These are phyloP conservation scores for Cryoendolithus antarcticus DNA, from an alignment of 2,329 filamentous ascomycete genomes.

Conservation along the genomic window DNA sequence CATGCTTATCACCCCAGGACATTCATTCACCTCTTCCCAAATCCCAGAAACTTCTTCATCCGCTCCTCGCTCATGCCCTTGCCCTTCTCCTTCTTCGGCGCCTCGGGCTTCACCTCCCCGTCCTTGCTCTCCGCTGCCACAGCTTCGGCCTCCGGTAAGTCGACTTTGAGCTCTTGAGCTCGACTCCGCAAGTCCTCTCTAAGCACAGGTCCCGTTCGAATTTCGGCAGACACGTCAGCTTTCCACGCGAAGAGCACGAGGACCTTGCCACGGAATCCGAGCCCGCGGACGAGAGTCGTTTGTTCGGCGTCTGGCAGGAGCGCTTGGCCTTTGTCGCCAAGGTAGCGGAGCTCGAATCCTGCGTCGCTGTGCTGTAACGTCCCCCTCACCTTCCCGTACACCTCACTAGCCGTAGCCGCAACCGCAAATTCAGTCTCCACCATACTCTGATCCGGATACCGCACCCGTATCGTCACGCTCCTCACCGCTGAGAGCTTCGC, in stretches of 20 bases:
- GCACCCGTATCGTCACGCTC: constrained; percentile 62
- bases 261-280: constrained; percentile 58
- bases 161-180: constrained; percentile 56
- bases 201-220: constrained; percentile 47
- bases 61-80: constrained; percentile 25
- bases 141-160: constrained; percentile 28
- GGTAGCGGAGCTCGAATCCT: constrained; percentile 61
- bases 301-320: constrained; percentile 12
- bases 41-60: constrained; percentile 59
- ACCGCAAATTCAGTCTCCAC: constrained; percentile 60
- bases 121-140: constrained; percentile 6
- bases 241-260: constrained; percentile 69
- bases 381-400: constrained; percentile 63
- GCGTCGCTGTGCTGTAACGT: constrained; percentile 51
- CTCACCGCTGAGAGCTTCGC: constrained; percentile 54
- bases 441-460: constrained; percentile 76
- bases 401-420: constrained; percentile 52
- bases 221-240: constrained; percentile 43
- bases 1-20: background rate
- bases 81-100: constrained; percentile 22
- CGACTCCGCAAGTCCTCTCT: constrained; percentile 45
- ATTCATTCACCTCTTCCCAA: constrained; percentile 51
- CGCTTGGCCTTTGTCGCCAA: constrained; percentile 37
- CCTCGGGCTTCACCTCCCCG: constrained; percentile 14
- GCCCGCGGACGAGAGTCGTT: constrained; percentile 53